Percentiles rank a stretch among this genome's conserved stretches.
phyloP scores from a whole-genome alignment of 1,284 basidiomycete species.

The Leccinum angustisporum region DNA sequence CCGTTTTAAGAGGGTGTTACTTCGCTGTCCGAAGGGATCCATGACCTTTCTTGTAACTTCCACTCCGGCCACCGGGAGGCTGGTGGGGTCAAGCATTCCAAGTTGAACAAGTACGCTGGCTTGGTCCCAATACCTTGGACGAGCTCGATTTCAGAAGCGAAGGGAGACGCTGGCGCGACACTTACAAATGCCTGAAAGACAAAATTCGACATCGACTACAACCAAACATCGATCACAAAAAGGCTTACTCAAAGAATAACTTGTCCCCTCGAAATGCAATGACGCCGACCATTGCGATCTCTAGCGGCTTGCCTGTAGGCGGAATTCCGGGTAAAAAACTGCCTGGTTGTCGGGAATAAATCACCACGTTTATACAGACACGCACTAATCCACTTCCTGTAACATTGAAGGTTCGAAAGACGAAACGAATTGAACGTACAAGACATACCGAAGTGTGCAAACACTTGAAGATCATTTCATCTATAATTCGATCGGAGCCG shows the following conservation, averaged over 20 bases:
- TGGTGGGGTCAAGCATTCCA: slow-evolving; percentile 36
- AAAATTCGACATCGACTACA: neutral
- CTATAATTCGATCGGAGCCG: slow-evolving; percentile 47
- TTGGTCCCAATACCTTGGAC: slow-evolving; percentile 47
- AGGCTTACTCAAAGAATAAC: slow-evolving; percentile 48
- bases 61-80: slow-evolving; percentile 40
- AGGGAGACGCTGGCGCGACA: neutral
- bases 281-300: slow-evolving; percentile 51
- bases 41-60: slow-evolving; percentile 43
- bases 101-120: slow-evolving; percentile 46
- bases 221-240: neutral
- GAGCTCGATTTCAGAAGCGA: neutral
- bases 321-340: slow-evolving; percentile 46
- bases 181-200: slow-evolving; percentile 27
- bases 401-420: slow-evolving; percentile 4
- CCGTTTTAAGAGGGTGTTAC: slow-evolving; percentile 39
- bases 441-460: slow-evolving; percentile 41
- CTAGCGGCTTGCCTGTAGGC: slow-evolving; percentile 45
- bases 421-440: neutral
- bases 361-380: slow-evolving; percentile 1
- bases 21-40: slow-evolving; percentile 43
- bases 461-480: slow-evolving; percentile 50
- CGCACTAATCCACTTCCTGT: slow-evolving; percentile 49
- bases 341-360: slow-evolving; percentile 2
- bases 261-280: slow-evolving; percentile 54